phyloP scores from a whole-genome alignment of 2,329 filamentous ascomycete species.

The Chaetomiaceae sp. region DNA sequence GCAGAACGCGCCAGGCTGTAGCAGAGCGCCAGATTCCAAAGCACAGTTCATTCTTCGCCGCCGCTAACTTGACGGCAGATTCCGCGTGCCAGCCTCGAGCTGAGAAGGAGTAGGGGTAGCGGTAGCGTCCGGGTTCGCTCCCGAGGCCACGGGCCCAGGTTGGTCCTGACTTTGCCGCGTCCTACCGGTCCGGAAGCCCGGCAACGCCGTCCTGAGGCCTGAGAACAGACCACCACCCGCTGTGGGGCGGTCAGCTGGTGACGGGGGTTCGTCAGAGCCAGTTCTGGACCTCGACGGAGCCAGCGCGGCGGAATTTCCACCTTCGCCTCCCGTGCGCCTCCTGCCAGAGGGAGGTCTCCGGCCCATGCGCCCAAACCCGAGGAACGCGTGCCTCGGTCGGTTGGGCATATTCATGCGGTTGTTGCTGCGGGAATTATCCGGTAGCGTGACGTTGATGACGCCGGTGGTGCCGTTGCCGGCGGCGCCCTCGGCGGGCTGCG shows the following conservation, averaged over 20 bases:
- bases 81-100: slow-evolving; percentile 31
- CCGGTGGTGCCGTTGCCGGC: slow-evolving; percentile 33
- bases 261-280: neutral
- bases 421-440: slow-evolving; percentile 27
- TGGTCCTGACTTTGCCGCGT: neutral
- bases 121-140: slow-evolving; percentile 24
- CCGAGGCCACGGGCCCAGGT: slow-evolving; percentile 4
- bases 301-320: neutral
- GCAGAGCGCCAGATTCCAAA: no score
- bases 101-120: slow-evolving; percentile 29
- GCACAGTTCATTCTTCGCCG: no score
- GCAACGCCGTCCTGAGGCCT: neutral
- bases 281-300: neutral
- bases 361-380: slow-evolving; percentile 19
- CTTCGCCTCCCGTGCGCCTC: neutral
- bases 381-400: slow-evolving; percentile 20
- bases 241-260: neutral
- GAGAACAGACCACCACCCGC: slow-evolving; percentile 3
- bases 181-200: neutral
- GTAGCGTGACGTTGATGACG: slow-evolving; percentile 25
- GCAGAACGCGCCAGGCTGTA: no score
- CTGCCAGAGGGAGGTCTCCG: slow-evolving; percentile 1
- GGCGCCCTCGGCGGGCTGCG: slow-evolving; percentile 39
- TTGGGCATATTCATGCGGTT: slow-evolving; percentile 42
- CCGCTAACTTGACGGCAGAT: slow-evolving; percentile 3